These are phyloP conservation scores for Nematocida sp. DNA, from an alignment of 371 early-diverging fungal genomes.

Conservation along the genomic window DNA sequence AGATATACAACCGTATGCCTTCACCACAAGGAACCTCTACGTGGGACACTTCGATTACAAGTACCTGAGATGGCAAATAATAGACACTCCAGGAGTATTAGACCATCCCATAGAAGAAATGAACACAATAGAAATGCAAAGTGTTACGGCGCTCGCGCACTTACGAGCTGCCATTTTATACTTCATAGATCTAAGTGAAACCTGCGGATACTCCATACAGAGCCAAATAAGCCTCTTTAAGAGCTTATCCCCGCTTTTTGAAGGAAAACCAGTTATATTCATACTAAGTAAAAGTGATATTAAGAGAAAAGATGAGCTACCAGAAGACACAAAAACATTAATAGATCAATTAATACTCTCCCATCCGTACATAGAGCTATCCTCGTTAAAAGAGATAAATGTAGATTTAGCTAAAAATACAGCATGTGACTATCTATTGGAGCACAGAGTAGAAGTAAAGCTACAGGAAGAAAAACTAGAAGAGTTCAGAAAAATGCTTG, in stretches of 20 bases:
- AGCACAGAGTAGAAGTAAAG: conserved; percentile 62
- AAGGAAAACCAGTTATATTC: conserved; percentile 82
- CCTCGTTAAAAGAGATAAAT: conserved; percentile 57
- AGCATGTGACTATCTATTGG: conserved; percentile 64
- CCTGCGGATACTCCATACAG: conserved; percentile 91
- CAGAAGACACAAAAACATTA: conserved; percentile 70
- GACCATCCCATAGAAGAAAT: conserved; percentile 97
- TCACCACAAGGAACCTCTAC: conserved; percentile 98
- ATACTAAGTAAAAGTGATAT: conserved; percentile 95
- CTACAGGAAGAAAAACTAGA: conserved; percentile 69
- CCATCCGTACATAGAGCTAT: conserved; percentile 69
- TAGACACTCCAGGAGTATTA: conserved; percentile 99
- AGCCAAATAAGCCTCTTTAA: conserved; percentile 84
- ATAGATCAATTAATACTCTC: conserved; percentile 72
- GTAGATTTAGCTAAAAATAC: conserved; percentile 61
- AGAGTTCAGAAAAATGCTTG: conserved; percentile 67
- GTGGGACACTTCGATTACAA: conserved; percentile 99
- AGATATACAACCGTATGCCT: conserved; percentile 99
- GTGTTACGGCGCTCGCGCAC: conserved; percentile 98
- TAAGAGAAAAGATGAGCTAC: conserved; percentile 74
- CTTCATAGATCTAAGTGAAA: conserved; percentile 96
- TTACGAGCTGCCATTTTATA: conserved; percentile 89
- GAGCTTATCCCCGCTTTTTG: conserved; percentile 91
- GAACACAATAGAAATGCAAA: conserved; percentile 99
- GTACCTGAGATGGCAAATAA: conserved; percentile 95